Evolutionary conservation across 2,329 filamentous ascomycete genomes (phyloP), one percentile per base, ranked within the genome.

Genomic region (Claviceps maximensis): DNA sequence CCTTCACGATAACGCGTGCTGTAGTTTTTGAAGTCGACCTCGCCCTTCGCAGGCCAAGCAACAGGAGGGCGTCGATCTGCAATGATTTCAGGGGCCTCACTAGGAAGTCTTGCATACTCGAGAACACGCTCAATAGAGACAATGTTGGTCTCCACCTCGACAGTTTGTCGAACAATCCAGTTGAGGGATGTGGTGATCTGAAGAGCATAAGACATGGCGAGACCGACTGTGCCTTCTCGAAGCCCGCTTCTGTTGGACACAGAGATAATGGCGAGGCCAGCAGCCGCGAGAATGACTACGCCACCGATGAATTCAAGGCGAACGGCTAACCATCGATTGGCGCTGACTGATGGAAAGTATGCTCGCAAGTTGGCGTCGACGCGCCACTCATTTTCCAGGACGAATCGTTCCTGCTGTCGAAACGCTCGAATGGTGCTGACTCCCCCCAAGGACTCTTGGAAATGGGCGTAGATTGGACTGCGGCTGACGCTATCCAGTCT

Each of bases 91-190:
- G 90, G 89, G 50, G 93, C 91, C 72, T 98, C 93, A 67, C 86
- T 93, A 27, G 91, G 90, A 57, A 98, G 78, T 50, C 80, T 79
- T 54, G 91, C 88, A 71, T 98, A 98, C 69, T 98, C 94, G 49
- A 98, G 82, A 48, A 98, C 90, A 64, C 93, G 86, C 76, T 98
- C 93, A 40, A 98, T 93, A 10, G 91, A 95, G 47, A 98, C 91
- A 63, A 98, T 98, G 70, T 98, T 98, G n/a, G 91, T 97, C 75
- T 98, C 94, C n/a, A 98, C 93, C 69, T 98, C 94, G 36, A 98
- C 93, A 0, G 90, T 96, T 71, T 98, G 93, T 55, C 94, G 83
- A 50, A 98, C 93, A 63, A 98, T 96, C 93, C 93, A 98, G 74
- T 97, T 98, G 63, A 98, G 79, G 38, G 90, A 95, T 60, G 91